A percentile compares a stretch with the other conserved stretches of the same genome.
phyloP scores from a whole-genome alignment of 2,329 filamentous ascomycete genomes.

The Colletotrichum sansevieriae region DNA sequence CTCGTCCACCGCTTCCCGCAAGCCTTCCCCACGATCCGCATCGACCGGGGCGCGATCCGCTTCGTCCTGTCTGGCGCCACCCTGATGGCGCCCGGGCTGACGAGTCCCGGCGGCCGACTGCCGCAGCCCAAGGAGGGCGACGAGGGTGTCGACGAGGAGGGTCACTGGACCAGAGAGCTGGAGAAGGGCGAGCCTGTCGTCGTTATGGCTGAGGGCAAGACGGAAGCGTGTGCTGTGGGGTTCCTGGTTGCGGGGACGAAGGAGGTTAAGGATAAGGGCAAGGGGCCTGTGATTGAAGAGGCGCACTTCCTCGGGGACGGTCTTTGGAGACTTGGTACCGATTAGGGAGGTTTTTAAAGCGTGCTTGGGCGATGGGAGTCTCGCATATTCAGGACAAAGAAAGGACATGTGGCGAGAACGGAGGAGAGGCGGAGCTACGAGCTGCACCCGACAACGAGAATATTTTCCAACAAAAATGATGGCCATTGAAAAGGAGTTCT shows the following conservation, averaged over 20 bases:
- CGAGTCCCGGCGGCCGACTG: conserved; percentile 83
- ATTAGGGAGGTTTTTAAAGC: conserved; percentile 51
- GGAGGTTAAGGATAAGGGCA: conserved; percentile 94
- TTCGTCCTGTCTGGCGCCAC: conserved; percentile 95
- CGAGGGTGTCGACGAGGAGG: conserved; percentile 64
- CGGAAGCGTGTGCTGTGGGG: conserved; percentile 90
- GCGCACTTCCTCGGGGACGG: conserved; percentile 96
- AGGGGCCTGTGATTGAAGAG: conserved; percentile 93
- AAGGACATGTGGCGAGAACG: too few relatives aligned
- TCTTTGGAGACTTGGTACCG: conserved; percentile 79
- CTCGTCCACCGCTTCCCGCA: conserved; percentile 92
- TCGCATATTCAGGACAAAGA: not conserved
- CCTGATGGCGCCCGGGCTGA: conserved; percentile 95
- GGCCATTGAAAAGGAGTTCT: too few relatives aligned
- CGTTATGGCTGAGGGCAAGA: conserved; percentile 92
- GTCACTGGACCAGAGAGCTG: conserved; percentile 75
- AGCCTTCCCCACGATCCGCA: conserved; percentile 85
- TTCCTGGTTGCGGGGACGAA: conserved; percentile 85
- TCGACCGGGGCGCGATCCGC: conserved; percentile 95
- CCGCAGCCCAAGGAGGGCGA: conserved; percentile 66
- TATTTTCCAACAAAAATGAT: too few relatives aligned
- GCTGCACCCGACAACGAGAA: too few relatives aligned
- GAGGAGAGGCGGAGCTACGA: too few relatives aligned
- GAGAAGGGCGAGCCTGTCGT: conserved; percentile 87
- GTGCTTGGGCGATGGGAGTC: not conserved